These are phyloP conservation scores for Biscogniauxia mediterranea DNA, from an alignment of 2,329 filamentous ascomycete species.

Conservation along the genomic window DNA sequence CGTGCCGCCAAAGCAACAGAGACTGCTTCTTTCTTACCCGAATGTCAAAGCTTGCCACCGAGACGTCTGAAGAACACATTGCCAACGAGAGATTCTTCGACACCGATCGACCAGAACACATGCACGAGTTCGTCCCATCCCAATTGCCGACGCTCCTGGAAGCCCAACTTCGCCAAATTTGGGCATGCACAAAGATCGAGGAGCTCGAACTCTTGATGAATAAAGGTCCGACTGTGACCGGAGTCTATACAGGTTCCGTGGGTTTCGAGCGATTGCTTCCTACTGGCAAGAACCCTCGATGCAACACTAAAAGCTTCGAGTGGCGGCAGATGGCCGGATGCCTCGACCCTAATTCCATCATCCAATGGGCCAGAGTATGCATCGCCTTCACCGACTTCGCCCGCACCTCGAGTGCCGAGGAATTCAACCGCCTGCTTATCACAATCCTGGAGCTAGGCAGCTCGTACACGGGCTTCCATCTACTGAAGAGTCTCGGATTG, in stretches of 20 bases:
- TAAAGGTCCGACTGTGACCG: neutral
- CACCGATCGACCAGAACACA: neutral
- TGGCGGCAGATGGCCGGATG: constrained; percentile 28
- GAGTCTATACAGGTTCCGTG: constrained; percentile 13
- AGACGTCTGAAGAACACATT: neutral
- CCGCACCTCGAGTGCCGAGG: constrained; percentile 6
- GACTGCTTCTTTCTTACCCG: constrained; percentile 11
- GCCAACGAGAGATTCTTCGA: neutral
- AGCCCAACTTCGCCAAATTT: constrained; percentile 19
- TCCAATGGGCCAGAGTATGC: constrained; percentile 22
- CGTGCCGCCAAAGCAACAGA: constrained; percentile 13
- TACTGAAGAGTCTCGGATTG: constrained; percentile 10
- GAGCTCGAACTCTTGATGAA: constrained; percentile 19
- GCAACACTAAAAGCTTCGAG: constrained; percentile 28
- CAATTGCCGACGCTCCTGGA: neutral
- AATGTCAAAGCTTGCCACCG: constrained; percentile 9
- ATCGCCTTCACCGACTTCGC: constrained; percentile 22
- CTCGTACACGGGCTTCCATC: constrained; percentile 8
- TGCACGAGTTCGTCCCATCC: constrained; percentile 15
- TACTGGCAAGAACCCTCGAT: constrained; percentile 10
- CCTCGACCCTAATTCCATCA: constrained; percentile 22
- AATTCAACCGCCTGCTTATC: constrained; percentile 9
- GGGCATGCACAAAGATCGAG: constrained; percentile 13
- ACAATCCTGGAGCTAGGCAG: neutral
- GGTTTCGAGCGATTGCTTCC: constrained; percentile 23